Percentiles rank a stretch among this genome's conserved stretches.
These are phyloP conservation scores for Pythium coloratum DNA, from an alignment of 352 stramenopile species.

Conservation along the genomic window DNA sequence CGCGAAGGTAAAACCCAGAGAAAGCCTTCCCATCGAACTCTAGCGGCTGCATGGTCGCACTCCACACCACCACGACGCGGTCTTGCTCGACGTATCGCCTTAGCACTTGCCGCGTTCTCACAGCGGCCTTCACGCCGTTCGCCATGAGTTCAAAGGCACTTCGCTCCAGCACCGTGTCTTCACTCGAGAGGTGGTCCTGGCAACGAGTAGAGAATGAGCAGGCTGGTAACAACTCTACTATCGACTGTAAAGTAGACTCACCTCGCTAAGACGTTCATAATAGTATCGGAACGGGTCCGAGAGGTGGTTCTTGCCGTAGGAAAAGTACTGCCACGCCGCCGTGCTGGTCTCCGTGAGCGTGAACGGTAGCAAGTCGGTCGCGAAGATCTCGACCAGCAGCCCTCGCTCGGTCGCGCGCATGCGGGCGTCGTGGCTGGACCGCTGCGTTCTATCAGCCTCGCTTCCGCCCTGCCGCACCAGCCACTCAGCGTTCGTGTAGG, in stretches of 20 bases:
- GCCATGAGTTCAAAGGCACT: not conserved
- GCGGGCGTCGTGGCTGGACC: slow-evolving; percentile 2
- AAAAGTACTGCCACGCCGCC: slow-evolving; percentile 14
- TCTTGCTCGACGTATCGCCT: no score
- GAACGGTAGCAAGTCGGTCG: slow-evolving; percentile 9
- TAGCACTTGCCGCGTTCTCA: no score
- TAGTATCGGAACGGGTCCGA: slow-evolving; percentile 8
- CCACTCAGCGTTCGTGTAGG: slow-evolving; percentile 6
- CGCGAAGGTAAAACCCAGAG: no score
- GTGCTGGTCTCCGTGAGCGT: not conserved
- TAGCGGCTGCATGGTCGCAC: no score
- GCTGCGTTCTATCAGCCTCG: not conserved
- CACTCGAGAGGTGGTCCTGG: not conserved
- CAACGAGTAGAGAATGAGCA: no score
- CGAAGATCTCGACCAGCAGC: slow-evolving; percentile 15
- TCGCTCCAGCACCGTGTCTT: no score
- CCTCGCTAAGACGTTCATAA: slow-evolving; percentile 6
- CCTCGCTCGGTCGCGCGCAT: slow-evolving; percentile 5
- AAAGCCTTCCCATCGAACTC: no score
- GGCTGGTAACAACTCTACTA: no score
- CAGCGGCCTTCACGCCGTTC: no score
- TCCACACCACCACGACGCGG: no score
- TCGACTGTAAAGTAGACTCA: not conserved
- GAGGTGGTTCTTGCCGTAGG: slow-evolving; percentile 6
- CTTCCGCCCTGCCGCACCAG: slow-evolving; percentile 4